Evolutionary conservation across 2,329 filamentous ascomycete genomes (phyloP), one percentile per base, ranked within the genome.

Genomic region (Aspergillus hiratsukae): DNA sequence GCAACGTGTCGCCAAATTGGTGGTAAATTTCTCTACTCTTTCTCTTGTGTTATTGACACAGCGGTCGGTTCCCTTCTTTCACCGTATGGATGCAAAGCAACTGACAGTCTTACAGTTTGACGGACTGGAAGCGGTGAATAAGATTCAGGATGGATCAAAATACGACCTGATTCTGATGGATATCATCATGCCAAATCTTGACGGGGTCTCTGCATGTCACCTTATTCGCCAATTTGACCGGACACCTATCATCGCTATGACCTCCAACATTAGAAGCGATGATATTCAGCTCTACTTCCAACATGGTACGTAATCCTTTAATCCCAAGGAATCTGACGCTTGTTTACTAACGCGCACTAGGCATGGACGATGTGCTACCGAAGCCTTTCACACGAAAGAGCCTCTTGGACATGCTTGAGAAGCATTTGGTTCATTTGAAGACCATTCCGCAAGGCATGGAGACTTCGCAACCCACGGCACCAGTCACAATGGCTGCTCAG

Each of bases 241-340:
- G 40, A 84, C 87, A 5, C 94, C 94, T 0, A 95, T 99, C 66
- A 90, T 99, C 57, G 94, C 94, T 49, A 97, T 99, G 94, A 99
- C 94, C 3, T 97, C 93, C 3, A 99, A 97, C 70, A 97, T 99
- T 62, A 85, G 94, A 62, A 92, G 91, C 58, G 93, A 97, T 67
- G 94, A 99, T 71, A 95, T 97, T 59, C 90, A 93, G 53, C 92
- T 95, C 77, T 99, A 99, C 72, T 97, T 97, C 77, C 87, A 93
- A 67, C 92, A 96, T 76, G 94, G 92, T 94, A 82, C 79, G 87
- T 68, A 31, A 6, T 23, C 43, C 7, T 23, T 23, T 52, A 9
- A 21, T 27, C 21, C 3, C 29, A 27, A 27, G 8, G 9, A 11
- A 6, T 35, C 19, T 28, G 4, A 3, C 10, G 9, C 54, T 25